Conservation (phyloP, 352 stramenopile genomes). For the Phytophthora quininea region DNA sequence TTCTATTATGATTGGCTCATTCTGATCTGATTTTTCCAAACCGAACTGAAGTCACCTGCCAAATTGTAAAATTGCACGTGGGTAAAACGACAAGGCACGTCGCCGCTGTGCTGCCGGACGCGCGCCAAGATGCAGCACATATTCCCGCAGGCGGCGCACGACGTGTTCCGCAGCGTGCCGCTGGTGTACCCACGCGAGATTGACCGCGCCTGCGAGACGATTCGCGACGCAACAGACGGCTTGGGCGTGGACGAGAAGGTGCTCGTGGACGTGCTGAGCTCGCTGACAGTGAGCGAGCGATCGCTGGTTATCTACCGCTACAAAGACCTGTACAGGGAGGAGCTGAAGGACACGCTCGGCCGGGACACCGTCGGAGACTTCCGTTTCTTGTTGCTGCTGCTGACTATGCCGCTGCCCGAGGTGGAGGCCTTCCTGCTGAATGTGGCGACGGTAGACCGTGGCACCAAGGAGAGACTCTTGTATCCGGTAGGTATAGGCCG, state of each 20-base stretch:
- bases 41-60: no score
- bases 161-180: conserved; percentile 39
- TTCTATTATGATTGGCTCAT: no score
- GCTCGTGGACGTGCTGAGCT: conserved; percentile 56
- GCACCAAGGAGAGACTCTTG: conserved; percentile 69
- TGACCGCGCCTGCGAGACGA: conserved; percentile 57
- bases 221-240: conserved; percentile 68
- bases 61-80: neutral
- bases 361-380: conserved; percentile 74
- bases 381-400: conserved; percentile 66
- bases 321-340: conserved; percentile 62
- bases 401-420: conserved; percentile 67
- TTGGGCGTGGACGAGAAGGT: conserved; percentile 72
- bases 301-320: conserved; percentile 71
- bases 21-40: no score
- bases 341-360: conserved; percentile 68
- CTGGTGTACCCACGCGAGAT: conserved; percentile 52
- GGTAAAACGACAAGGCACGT: neutral
- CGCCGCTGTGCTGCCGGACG: neutral
- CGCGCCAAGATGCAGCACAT: conserved; percentile 39
- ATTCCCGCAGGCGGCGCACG: conserved; percentile 45
- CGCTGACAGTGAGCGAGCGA: conserved; percentile 53
- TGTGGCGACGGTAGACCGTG: conserved; percentile 50
- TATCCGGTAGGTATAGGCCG: conserved; percentile 52
- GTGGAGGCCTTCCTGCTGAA: conserved; percentile 73